These are phyloP conservation scores for Ceratobasidium sp. DNA, from an alignment of 1,284 basidiomycete genomes.

Conservation along the genomic window DNA sequence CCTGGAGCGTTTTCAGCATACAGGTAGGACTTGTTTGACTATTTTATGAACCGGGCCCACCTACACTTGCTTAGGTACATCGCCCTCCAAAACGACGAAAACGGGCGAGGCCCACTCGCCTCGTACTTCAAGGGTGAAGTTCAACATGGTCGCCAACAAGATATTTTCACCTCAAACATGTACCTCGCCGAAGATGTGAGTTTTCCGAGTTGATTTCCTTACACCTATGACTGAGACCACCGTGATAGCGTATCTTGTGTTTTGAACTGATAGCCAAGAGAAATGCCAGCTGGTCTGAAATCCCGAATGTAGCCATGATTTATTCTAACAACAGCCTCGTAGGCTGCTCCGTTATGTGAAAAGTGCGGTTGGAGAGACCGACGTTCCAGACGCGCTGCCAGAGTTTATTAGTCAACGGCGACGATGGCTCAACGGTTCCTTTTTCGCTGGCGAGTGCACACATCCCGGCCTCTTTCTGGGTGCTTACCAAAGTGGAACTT, in stretches of 20 bases:
- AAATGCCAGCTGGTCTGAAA: conserved; percentile 78
- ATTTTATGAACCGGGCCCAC: not conserved
- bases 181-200: conserved; percentile 87
- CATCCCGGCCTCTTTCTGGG: not conserved
- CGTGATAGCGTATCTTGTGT: conserved; percentile 87
- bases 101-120: conserved; percentile 87
- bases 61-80: conserved; percentile 69
- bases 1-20: conserved; percentile 97
- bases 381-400: conserved; percentile 92
- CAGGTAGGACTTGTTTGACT: conserved; percentile 54
- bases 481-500: conserved; percentile 50
- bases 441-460: conserved; percentile 78
- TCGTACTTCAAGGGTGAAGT: conserved; percentile 98
- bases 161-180: conserved; percentile 96
- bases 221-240: conserved; percentile 29
- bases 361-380: conserved; percentile 94
- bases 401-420: conserved; percentile 96
- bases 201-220: conserved; percentile 15
- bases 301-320: not conserved
- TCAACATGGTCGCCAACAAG: conserved; percentile 88
- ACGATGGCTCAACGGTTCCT: conserved; percentile 93
- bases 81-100: conserved; percentile 88
- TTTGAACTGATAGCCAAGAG: conserved; percentile 96
- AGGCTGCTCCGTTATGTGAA: conserved; percentile 97
- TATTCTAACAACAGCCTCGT: conserved; percentile 1